Evolutionary conservation across 202 grass and related monocot species (phyloP).

Genomic region (Alloteropsis angusta): DNA sequence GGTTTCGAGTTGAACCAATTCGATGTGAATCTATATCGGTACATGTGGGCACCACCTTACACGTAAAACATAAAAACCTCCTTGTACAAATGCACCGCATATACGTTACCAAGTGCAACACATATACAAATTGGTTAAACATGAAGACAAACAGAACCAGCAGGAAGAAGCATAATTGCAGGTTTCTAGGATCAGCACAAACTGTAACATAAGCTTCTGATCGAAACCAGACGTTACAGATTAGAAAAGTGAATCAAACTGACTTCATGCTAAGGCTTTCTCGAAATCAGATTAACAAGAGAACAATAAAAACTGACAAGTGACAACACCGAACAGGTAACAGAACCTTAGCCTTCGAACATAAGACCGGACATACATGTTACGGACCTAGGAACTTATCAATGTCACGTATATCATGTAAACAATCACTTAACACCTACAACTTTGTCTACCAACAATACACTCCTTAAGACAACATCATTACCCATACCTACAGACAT

Average conservation of each 20-base stretch:
- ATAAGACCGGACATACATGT: slow-evolving; percentile 7
- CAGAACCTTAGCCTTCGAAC: not conserved
- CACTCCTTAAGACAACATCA: not conserved
- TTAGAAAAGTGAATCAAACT: not conserved
- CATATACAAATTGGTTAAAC: too few relatives aligned
- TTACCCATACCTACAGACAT: slow-evolving; percentile 4
- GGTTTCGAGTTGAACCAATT: too few relatives aligned
- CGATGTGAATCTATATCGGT: too few relatives aligned
- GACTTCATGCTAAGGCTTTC: not conserved
- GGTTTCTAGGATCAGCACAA: too few relatives aligned
- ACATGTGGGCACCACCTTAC: too few relatives aligned
- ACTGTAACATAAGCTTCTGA: too few relatives aligned
- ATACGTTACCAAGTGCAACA: too few relatives aligned
- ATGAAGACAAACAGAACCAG: too few relatives aligned
- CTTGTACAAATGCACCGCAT: too few relatives aligned
- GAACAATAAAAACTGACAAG: not conserved
- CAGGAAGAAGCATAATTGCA: too few relatives aligned
- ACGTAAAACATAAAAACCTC: too few relatives aligned
- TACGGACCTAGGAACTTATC: slow-evolving; percentile 20
- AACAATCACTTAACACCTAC: slow-evolving; percentile 32
- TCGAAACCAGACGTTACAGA: not conserved
- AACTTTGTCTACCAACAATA: slow-evolving; percentile 23
- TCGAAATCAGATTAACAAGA: not conserved
- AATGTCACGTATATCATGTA: slow-evolving; percentile 26
- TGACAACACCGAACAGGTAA: not conserved